Evolutionary conservation across 169 alveolate species (phyloP), one percentile per base, ranked within the genome.

Genomic region (Plasmodium falciparum): DNA sequence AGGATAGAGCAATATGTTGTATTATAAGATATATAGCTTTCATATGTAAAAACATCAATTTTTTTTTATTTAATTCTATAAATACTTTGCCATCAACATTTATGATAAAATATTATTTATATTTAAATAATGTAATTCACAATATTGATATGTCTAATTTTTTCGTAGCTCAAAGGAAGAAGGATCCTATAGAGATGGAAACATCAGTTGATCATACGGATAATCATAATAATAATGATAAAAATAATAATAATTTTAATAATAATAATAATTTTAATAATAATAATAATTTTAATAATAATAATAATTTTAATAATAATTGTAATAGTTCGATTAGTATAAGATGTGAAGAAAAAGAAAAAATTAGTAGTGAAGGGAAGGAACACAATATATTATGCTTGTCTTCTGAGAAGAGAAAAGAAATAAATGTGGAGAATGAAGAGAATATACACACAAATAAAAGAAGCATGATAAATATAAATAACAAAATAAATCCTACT

Each of bases 31-130:
- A 73, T 65, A 52, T 86, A 59, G 92, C 88, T 12, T 86, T 86
- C 29, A 86, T 86, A 26, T 86, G 92, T 74, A 86, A 86, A 86
- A 86, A 86, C 9, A 43, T 86, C 22, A 86, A 86, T 26, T 86
- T 86, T n/a, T 86, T 72, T 72, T 61, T 86, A 49, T 86, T 86
- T 54, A 86, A 86, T 29, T 61, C 74, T n/a, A 72, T 86, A 17
- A 86, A 66, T 62, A 26, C 62, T 43, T 33, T 86, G 8, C 75
- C 92, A 9, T 59, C 92, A 1, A 71, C 86, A 1, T 86, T 86
- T 63, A 74, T 86, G 11, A 13, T 39, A 11, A 86, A 73, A 54
- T 86, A 86, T 72, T 86, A 71, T 52, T 22, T 86, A 9, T 86
- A 86, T 50, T 65, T 86, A 26, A 86, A 72, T 29, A 73, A 54